Conservation (phyloP, 805 yeast genomes). For the Isabelozyma heimii region DNA sequence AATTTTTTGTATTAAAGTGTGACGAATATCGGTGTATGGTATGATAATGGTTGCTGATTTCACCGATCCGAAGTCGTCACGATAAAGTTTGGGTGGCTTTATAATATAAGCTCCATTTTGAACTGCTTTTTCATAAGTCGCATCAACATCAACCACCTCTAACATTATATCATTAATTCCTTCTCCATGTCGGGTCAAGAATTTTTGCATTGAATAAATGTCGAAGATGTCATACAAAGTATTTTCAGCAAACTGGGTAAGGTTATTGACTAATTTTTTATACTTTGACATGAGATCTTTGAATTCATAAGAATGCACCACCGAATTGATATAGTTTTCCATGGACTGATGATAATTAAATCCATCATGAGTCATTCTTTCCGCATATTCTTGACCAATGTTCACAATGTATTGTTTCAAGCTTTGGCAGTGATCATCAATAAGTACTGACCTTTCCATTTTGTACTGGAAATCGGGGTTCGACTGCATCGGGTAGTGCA, state of each 20-base stretch:
- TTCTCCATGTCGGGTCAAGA: conserved; percentile 59
- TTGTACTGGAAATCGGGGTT: background rate
- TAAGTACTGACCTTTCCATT: background rate
- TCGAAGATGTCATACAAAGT: conserved; percentile 15
- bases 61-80: conserved; percentile 52
- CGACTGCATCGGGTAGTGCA: background rate
- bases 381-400: background rate
- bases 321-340: background rate
- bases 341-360: background rate
- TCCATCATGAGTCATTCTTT: background rate
- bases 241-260: conserved; percentile 7
- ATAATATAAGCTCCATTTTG: conserved; percentile 48
- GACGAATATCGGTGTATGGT: conserved; percentile 60
- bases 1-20: conserved; percentile 59
- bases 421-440: background rate
- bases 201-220: conserved; percentile 17
- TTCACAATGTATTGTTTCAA: background rate
- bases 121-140: conserved; percentile 46
- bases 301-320: background rate
- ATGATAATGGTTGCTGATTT: conserved; percentile 44
- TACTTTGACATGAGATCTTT: background rate
- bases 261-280: background rate
- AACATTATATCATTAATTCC: conserved; percentile 79
- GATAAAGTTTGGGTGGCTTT: conserved; percentile 19
- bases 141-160: conserved; percentile 50